Evolutionary conservation across 1,139 yeast species (phyloP), one percentile per base, ranked within the genome.

Genomic region (Sugiyamaella paludigena): DNA sequence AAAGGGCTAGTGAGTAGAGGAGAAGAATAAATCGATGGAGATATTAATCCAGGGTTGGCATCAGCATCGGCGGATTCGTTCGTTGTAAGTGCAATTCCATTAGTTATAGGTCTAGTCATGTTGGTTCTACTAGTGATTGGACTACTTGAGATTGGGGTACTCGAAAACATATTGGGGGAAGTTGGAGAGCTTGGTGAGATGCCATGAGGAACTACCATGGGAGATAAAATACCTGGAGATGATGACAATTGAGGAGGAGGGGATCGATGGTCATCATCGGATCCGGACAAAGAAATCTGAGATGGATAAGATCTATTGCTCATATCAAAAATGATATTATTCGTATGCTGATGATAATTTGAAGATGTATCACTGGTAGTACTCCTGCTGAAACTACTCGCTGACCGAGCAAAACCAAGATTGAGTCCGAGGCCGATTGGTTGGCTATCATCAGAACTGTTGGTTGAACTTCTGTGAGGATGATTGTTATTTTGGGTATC

Each of bases 271-370:
- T 13, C 13, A 31, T 31, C 34, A n/a, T n/a, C 13, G 24, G 24
- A 19, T 19, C 24, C 24, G 24, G 24, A 19, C n/a, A 34, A 26
- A 8, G 36, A 36, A 15, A 43, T 36, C 15, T 43, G 36, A 6
- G 46, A 43, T 10, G 46, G 46, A 36, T 43, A 43, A 30, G 40
- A 43, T 32, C 46, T 12, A 27, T 43, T 31, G 34, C 34, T 31
- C 34, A 6, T n/a, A 6, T 31, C 34, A 31, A 31, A n/a, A 13
- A 31, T 31, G 6, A 31, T 35, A 11, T 43, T 19, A 36, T 43
- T 43, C 7, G 40, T 27, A 43, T 34, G 10, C 39, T 41, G 15
- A 41, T 41, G 31, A 34, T 12, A 26, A 39, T 35, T 34, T 33
- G 39, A 13, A 33, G 36, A 7, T 33, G 6, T 24, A 33, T n/a